Conservation (phyloP, 2,329 filamentous ascomycete species). For the Scopulariopsis brevicaulis region DNA sequence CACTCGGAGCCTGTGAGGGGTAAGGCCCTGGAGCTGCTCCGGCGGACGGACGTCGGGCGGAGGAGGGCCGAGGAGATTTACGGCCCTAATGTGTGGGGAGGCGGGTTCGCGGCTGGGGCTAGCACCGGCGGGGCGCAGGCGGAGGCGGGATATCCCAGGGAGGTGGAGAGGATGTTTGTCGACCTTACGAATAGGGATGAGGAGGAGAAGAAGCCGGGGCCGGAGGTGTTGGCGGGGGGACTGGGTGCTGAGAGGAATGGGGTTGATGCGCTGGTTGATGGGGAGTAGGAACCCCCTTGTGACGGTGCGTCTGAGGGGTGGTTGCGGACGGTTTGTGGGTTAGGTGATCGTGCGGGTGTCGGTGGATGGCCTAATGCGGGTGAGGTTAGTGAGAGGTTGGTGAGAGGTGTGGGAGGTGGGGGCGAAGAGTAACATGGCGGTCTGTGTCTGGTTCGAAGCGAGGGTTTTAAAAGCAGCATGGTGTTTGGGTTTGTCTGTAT, state of each 20-base stretch:
- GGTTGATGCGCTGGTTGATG: conserved; percentile 32
- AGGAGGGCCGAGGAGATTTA: conserved; percentile 38
- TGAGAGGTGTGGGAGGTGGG: background rate
- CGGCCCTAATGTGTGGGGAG: conserved; percentile 33
- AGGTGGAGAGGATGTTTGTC: conserved; percentile 43
- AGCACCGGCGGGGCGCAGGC: conserved; percentile 1
- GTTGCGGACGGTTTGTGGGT: background rate
- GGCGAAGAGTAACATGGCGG: too few relatives aligned
- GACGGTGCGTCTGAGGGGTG: background rate
- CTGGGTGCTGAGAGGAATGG: conserved; percentile 33
- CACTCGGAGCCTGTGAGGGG: conserved; percentile 32
- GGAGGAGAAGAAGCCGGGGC: conserved; percentile 29
- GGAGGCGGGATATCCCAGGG: conserved; percentile 27
- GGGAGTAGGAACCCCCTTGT: conserved; percentile 18
- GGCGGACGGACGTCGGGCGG: conserved; percentile 36
- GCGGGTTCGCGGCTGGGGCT: background rate
- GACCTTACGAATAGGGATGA: conserved; percentile 43
- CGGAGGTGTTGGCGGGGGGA: conserved; percentile 26
- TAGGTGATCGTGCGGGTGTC: background rate
- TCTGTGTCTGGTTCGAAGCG: background rate
- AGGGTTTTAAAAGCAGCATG: background rate
- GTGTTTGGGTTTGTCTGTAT: background rate
- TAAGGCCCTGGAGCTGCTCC: conserved; percentile 40
- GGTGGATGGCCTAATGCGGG: too few relatives aligned
- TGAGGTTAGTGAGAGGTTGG: background rate